phyloP scores from a whole-genome alignment of 2,329 filamentous ascomycete genomes.

The Truncatella angustata region DNA sequence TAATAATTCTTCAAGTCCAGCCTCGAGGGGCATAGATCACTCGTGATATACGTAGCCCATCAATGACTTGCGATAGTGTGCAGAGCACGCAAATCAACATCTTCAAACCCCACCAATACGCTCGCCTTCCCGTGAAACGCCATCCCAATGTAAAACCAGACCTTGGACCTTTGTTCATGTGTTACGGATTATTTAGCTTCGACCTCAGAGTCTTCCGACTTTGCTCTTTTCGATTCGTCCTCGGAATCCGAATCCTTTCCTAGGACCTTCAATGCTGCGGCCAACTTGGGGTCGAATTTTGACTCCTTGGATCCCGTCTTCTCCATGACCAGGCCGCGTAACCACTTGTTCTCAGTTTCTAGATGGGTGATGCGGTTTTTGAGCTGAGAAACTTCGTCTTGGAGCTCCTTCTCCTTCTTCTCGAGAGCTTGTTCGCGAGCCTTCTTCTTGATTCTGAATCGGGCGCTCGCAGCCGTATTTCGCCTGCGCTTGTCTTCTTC shows the following conservation, averaged over 20 bases:
- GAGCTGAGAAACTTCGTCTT: conserved; percentile 71
- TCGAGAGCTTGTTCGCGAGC: conserved; percentile 86
- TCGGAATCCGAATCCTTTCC: conserved; percentile 16
- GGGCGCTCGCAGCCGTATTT: conserved; percentile 84
- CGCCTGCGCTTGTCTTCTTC: conserved; percentile 89
- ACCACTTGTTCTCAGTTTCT: conserved; percentile 49
- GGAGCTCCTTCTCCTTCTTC: conserved; percentile 77
- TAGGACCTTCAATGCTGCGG: conserved; percentile 23
- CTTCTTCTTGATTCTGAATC: conserved; percentile 95
- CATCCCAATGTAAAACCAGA: conserved; percentile 1
- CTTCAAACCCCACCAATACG: neutral
- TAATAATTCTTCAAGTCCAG: neutral
- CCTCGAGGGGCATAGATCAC: neutral
- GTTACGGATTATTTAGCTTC: neutral
- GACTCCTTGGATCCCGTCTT: conserved; percentile 67
- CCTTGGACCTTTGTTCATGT: neutral
- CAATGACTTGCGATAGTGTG: neutral
- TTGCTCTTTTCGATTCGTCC: conserved; percentile 1
- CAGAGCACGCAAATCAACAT: neutral
- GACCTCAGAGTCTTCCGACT: neutral
- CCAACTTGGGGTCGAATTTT: conserved; percentile 40
- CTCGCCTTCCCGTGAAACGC: neutral
- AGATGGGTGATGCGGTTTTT: conserved; percentile 68
- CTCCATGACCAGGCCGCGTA: conserved; percentile 70
- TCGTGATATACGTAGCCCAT: conserved; percentile 6